These are phyloP conservation scores for Mikania micrantha DNA, from an alignment of 129 eudicot species.

Conservation along the genomic window DNA sequence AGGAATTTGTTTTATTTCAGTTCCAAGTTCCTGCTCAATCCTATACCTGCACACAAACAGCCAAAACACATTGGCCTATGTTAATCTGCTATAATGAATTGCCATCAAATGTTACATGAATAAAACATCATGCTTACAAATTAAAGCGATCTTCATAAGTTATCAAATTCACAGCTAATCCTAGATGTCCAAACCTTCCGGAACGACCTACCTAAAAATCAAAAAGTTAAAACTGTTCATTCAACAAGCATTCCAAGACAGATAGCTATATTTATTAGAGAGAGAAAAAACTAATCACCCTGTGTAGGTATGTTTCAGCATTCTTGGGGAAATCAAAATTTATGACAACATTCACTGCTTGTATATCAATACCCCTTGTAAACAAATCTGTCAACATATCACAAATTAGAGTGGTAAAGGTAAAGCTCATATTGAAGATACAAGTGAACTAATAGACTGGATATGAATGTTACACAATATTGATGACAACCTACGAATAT, in stretches of 20 bases:
- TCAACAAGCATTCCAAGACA: not conserved
- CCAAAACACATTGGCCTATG: not conserved
- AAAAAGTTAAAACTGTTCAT: not conserved
- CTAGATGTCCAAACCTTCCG: slow-evolving; percentile 54
- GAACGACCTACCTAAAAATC: slow-evolving; percentile 48
- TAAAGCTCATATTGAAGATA: not conserved
- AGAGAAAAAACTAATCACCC: slow-evolving; percentile 29
- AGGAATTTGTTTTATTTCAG: slow-evolving; percentile 60
- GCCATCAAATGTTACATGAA: not conserved
- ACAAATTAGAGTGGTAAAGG: not conserved
- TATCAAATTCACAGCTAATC: slow-evolving; percentile 49
- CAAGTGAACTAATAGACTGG: not conserved
- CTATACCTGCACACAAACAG: slow-evolving; percentile 31
- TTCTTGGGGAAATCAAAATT: slow-evolving; percentile 65
- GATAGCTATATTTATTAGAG: not conserved
- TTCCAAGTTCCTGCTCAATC: slow-evolving; percentile 63
- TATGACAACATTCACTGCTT: slow-evolving; percentile 61
- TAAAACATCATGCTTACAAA: slow-evolving; percentile 29
- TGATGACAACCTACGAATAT: not conserved
- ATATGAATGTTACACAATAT: not conserved
- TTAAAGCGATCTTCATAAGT: slow-evolving; percentile 56
- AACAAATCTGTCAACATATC: slow-evolving; percentile 39
- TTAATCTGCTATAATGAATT: not conserved
- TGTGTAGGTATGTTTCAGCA: slow-evolving; percentile 58
- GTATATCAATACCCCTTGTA: slow-evolving; percentile 65